A percentile compares a stretch with the other conserved stretches of the same genome.
These are phyloP conservation scores for Termitomyces sp. DNA, from an alignment of 768 basidiomycete species.

Conservation along the genomic window DNA sequence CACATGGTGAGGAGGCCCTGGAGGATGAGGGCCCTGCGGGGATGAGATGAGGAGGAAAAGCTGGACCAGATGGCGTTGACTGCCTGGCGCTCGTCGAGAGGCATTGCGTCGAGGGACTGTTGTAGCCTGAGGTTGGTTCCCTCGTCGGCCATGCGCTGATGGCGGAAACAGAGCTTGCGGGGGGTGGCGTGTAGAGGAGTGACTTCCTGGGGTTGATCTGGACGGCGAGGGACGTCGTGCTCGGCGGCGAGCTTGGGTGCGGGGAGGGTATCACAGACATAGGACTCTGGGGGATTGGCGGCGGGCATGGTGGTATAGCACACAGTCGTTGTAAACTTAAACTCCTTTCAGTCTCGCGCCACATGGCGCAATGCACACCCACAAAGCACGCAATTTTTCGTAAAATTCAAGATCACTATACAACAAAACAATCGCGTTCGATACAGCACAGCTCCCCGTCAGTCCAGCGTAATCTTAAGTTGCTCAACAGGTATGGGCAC, in stretches of 20 bases:
- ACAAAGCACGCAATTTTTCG: constrained; percentile 12
- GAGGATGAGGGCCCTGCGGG: constrained; percentile 87
- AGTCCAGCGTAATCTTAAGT: constrained; percentile 90
- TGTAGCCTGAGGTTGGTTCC: constrained; percentile 90
- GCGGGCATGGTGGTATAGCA: constrained; percentile 18
- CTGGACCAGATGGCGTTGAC: constrained; percentile 94
- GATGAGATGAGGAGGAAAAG: constrained; percentile 92
- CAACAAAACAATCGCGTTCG: constrained; percentile 1
- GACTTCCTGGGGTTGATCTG: constrained; percentile 20
- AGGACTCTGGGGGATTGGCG: constrained; percentile 23
- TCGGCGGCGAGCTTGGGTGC: constrained; percentile 45
- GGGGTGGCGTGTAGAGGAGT: constrained; percentile 28
- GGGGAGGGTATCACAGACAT: constrained; percentile 71
- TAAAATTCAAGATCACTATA: constrained; percentile 38
- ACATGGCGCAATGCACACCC: neutral
- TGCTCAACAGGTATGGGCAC: constrained; percentile 97
- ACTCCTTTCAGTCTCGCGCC: neutral
- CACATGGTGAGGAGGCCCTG: constrained; percentile 98
- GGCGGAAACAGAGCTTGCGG: constrained; percentile 84
- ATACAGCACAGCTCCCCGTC: constrained; percentile 24
- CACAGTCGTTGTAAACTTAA: neutral
- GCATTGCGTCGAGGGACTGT: constrained; percentile 87
- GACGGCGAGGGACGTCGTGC: constrained; percentile 5
- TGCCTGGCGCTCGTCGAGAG: constrained; percentile 77
- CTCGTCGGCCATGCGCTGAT: constrained; percentile 96